Percentiles rank a stretch among this genome's conserved stretches.
Evolutionary conservation across 2,329 filamentous ascomycete genomes (phyloP).

Genomic region (Nemania sp.): DNA sequence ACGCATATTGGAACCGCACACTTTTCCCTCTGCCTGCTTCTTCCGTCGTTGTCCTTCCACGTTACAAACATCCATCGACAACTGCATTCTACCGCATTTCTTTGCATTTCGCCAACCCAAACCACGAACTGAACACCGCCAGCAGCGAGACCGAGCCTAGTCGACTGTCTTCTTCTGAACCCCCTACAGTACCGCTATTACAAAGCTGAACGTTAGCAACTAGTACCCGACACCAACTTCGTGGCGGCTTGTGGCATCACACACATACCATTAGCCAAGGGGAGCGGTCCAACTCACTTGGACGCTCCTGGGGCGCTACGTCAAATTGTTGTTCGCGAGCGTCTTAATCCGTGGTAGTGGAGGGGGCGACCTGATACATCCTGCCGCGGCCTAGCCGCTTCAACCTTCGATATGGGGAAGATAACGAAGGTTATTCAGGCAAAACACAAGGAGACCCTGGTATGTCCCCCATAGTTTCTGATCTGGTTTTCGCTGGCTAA

Average conservation of each 20-base stretch:
- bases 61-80: conserved; percentile 1
- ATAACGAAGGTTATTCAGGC: conserved; percentile 68
- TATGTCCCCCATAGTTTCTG: conserved; percentile 44
- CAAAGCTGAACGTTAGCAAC: conserved; percentile 35
- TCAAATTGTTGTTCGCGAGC: conserved; percentile 47
- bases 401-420: conserved; percentile 65
- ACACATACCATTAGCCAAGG: conserved; percentile 20
- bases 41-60: conserved; percentile 1
- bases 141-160: conserved; percentile 15
- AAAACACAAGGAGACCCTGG: conserved; percentile 69
- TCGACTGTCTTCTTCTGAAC: conserved; percentile 2
- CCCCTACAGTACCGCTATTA: conserved; percentile 27
- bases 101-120: too few species aligned
- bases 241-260: conserved; percentile 15
- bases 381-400: conserved; percentile 62
- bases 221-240: conserved; percentile 18
- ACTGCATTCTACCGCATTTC: neutral
- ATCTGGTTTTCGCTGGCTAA: conserved; percentile 21
- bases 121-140: too few species aligned
- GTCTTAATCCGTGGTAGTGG: conserved; percentile 53
- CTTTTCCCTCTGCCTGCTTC: conserved; percentile 11
- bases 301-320: conserved; percentile 34
- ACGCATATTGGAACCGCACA: conserved; percentile 7
- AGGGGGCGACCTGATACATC: conserved; percentile 55
- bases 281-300: conserved; percentile 37